phyloP scores from a whole-genome alignment of 495 filamentous ascomycete species.

The Clavariopsis aquatica region DNA sequence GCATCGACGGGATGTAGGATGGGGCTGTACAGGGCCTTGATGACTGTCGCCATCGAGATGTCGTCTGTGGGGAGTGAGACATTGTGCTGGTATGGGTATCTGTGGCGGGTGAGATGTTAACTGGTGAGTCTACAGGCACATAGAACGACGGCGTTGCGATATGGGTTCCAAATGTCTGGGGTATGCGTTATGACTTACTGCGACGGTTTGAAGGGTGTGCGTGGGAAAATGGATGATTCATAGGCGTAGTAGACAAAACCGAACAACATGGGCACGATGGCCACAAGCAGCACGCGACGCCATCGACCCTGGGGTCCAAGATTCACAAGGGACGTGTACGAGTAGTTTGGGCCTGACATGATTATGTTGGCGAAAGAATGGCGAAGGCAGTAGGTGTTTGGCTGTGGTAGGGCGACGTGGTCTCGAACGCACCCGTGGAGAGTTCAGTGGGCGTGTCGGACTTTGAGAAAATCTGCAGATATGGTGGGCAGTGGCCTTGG shows the following conservation, averaged over 20 bases:
- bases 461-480: not conserved
- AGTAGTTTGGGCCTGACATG: conserved; percentile 16
- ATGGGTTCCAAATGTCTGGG: not conserved
- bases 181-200: conserved; percentile 13
- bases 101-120: conserved; percentile 6
- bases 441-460: not conserved
- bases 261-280: conserved; percentile 31
- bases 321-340: conserved; percentile 14
- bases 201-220: not conserved
- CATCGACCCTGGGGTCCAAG: conserved; percentile 31
- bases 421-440: not conserved
- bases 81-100: conserved; percentile 16
- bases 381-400: not conserved
- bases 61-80: conserved; percentile 19
- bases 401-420: not conserved
- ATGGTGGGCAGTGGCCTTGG: not conserved
- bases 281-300: conserved; percentile 34
- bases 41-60: conserved; percentile 28
- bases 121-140: not conserved
- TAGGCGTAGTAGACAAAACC: conserved; percentile 32
- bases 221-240: conserved; percentile 16
- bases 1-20: conserved; percentile 34
- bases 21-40: conserved; percentile 32
- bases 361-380: not conserved
- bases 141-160: not conserved